Percentiles rank a stretch among this genome's conserved stretches.
Evolutionary conservation across 306 rosid genomes (phyloP).

Genomic region (Begonia loranthoides): DNA sequence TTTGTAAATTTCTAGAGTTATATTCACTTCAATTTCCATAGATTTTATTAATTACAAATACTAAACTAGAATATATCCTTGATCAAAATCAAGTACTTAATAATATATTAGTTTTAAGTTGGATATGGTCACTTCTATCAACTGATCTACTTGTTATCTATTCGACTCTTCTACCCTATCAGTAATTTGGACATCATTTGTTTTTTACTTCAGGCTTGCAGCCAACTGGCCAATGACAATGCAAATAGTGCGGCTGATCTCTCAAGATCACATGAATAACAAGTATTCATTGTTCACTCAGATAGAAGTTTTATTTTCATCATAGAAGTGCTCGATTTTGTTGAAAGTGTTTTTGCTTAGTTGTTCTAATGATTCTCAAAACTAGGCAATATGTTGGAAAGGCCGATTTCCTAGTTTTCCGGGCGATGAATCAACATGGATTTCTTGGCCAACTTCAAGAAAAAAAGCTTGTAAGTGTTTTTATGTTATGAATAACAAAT

Average conservation of each 20-base stretch:
- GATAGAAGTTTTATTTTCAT: background rate
- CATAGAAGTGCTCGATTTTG: background rate
- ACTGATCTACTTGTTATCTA: slow-evolving; percentile 2
- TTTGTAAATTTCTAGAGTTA: too few species aligned
- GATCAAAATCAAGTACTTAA: too few species aligned
- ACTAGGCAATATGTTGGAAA: slow-evolving; percentile 87
- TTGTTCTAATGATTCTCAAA: slow-evolving; percentile 16
- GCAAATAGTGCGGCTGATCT: slow-evolving; percentile 92
- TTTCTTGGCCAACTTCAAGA: slow-evolving; percentile 94
- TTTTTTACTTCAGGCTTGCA: slow-evolving; percentile 62
- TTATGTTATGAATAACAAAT: background rate
- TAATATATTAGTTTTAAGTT: too few species aligned
- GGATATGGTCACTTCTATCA: too few species aligned
- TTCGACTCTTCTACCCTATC: background rate
- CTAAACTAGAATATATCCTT: too few species aligned
- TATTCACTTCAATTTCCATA: too few species aligned
- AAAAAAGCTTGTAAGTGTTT: slow-evolving; percentile 71
- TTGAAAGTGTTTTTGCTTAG: background rate
- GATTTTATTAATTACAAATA: too few species aligned
- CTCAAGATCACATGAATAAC: slow-evolving; percentile 97
- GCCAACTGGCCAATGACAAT: slow-evolving; percentile 88
- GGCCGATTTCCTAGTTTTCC: slow-evolving; percentile 93
- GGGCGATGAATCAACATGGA: slow-evolving; percentile 90
- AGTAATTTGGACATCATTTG: slow-evolving; percentile 4
- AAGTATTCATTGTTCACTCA: slow-evolving; percentile 32